Base-by-base conservation (phyloP, 768 basidiomycete genomes). In the Leccinellum rugosiceps region DNA sequence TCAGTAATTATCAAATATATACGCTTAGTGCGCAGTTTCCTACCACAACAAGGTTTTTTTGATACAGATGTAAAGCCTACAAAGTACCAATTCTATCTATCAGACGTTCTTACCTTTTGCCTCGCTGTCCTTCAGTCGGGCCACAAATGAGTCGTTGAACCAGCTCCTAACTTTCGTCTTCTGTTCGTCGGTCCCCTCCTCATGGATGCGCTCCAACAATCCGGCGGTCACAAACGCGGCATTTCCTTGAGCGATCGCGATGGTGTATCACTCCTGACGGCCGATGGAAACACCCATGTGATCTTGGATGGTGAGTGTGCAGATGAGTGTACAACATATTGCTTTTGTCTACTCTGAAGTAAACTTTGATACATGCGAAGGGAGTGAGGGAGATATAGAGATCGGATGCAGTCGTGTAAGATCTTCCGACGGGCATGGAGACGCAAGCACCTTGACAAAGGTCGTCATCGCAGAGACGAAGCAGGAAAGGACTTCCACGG, bases 351-450 rank as follows among this genome's bases (percentile, higher is more conserved):
- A 6, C 94, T 94, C 68, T 95, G 92, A 1, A 95, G 78, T 6
- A 96, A 83, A 6, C 85, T 85, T 69, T 97, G 96, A 80, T 92
- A 94, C 50, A 94, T 67, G 41, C 93, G 81, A 3, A 90, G 86
- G 1, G 87, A 82, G 63, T 93, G 92, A 1, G 92, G 83, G 17
- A 94, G 79, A 65, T 95, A n/a, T n/a, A n/a, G n/a, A 87, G 57
- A 95, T 86, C 15, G 82, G 80, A 71, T 93, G 91, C 0, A 81
- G 78, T 13, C 67, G n/a, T n/a, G n/a, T 56, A 0, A 76, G 55
- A 52, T 85, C 82, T 6, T 77, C 64, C 19, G 83, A 78, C 0
- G 86, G 84, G 67, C 88, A 85, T 5, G 84, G 75, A 1, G 72
- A n/a, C 2, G 80, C 71, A n/a, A 93, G 77, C n/a, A 83, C 79